Evolutionary conservation across 108 stramenopile species (phyloP), one percentile per base, ranked within the genome.

Genomic region (Nitzschia sp.): DNA sequence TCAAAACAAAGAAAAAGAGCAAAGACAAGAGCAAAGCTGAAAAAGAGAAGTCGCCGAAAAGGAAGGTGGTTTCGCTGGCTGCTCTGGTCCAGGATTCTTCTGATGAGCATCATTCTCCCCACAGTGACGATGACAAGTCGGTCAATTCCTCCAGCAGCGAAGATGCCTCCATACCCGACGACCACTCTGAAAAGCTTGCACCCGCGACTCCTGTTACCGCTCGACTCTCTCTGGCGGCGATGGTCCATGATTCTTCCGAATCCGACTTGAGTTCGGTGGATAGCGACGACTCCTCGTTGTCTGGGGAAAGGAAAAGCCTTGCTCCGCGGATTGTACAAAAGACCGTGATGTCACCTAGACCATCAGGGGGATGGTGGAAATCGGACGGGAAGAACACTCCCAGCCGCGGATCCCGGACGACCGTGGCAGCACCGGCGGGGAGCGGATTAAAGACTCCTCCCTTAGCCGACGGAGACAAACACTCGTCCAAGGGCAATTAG

Each of bases 241-340:
- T 65, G 64, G 64, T 65, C 24, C 64, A 65, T 19, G 64, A 65
- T 31, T 51, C 64, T 32, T 45, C 38, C 1, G 64, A 49, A 32
- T 65, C 64, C 17, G 64, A 65, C 1, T 1, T 32, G 24, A 28
- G 32, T 23, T 9, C n/a, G 47, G 2, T 23, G n/a, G 38, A 23
- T 19, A 51, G 42, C 42, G 61, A 62, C 61, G 56, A 57, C 31
- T 53, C 18, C 4, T 53, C 51, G 4, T 6, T 53, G 6, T 6
- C 9, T 9, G 38, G 13, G 38, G 38, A 42, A 9, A 13, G 6
- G 9, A 42, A 13, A 42, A 13, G 6, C 38, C 6, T 6, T 9
- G 38, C 38, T 9, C 38, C 38, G 13, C 38, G 38, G 9, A 13
- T 42, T 42, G 38, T 42, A 6, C 49, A 51, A 19, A 8, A 9